Percentiles rank a stretch among this genome's conserved stretches.
Evolutionary conservation across 306 rosid genomes (phyloP).

Genomic region (Prunus kanzakura): DNA sequence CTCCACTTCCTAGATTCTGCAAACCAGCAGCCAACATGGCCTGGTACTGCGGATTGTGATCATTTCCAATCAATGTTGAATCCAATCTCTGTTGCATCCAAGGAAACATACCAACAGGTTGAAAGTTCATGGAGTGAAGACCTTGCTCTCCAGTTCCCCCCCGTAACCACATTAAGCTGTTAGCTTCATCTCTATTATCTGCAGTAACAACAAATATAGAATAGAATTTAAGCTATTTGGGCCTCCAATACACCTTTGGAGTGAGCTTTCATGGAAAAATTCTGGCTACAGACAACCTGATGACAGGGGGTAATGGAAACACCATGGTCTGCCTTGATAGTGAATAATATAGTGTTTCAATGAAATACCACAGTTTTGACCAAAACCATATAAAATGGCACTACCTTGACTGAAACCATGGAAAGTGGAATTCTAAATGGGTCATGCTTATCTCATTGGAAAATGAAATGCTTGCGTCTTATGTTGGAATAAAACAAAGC

Average conservation of each 20-base stretch:
- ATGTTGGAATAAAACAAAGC: not conserved
- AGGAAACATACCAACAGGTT: slow-evolving; percentile 62
- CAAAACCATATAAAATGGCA: not conserved
- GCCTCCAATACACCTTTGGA: not conserved
- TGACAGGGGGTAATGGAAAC: not conserved
- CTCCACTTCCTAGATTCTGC: slow-evolving; percentile 62
- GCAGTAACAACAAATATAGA: slow-evolving; percentile 31
- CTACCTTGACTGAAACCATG: not conserved
- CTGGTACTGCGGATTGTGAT: slow-evolving; percentile 69
- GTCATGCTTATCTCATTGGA: not conserved
- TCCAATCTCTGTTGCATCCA: slow-evolving; percentile 86
- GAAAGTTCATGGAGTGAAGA: slow-evolving; percentile 63
- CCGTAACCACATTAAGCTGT: slow-evolving; percentile 76
- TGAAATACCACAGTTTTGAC: not conserved
- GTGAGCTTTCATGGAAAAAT: not conserved
- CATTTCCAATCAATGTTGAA: slow-evolving; percentile 56
- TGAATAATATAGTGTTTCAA: not conserved
- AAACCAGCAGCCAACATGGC: slow-evolving; percentile 75
- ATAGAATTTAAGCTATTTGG: not conserved
- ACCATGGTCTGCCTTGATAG: not conserved
- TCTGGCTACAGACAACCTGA: not conserved
- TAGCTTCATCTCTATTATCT: slow-evolving; percentile 76
- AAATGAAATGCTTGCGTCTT: not conserved
- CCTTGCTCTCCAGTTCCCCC: slow-evolving; percentile 68
- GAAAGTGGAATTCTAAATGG: not conserved